Evolutionary conservation across 805 yeast species (phyloP), one percentile per base, ranked within the genome.

Genomic region (Nakazawaea sp.): DNA sequence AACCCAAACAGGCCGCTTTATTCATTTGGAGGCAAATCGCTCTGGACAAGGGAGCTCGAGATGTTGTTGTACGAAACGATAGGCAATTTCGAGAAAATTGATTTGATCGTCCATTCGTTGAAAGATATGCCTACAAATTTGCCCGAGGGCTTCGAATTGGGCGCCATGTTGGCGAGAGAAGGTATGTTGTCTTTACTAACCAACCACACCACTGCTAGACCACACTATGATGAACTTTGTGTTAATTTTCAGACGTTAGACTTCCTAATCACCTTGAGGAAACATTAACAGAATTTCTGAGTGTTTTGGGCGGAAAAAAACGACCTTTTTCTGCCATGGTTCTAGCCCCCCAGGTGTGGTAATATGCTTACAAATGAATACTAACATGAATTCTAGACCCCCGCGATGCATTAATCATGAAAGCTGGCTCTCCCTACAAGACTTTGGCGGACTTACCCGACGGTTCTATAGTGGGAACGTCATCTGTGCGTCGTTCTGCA

Each of bases 41-140:
- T 92, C 18, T 92, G 98, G 98, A 92, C 98, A 3, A 84, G 85
- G 53, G 98, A 92, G 59, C 68, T 92, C 40, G 98, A 92, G 60
- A 79, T 78, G 18, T 62, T 88, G 33, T 63, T 90, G 27, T 69
- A 82, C 45, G 72, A 72, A 44, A 66, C 71, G 32, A 68, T 77
- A 18, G 89, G 81, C 20, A 67, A 62, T 15, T 78, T 67, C 47
- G 79, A 82, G 36, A 69, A 78, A 59, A 66, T 90, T 33, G 97
- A 92, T 56, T 64, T 90, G 60, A 81, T 92, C 53, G 97, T 90
- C 27, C 97, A 92, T 57, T 85, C 96, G 3, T 68, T 92, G 47
- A 92, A 92, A 58, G 97, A 89, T 61, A 56, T 72, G 71, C 98
- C 98, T 26, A 92, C 98, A 1, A 61, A 73, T 37, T 64, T 92